phyloP scores from a whole-genome alignment of 805 yeast species.

The Pichia paraexigua region DNA sequence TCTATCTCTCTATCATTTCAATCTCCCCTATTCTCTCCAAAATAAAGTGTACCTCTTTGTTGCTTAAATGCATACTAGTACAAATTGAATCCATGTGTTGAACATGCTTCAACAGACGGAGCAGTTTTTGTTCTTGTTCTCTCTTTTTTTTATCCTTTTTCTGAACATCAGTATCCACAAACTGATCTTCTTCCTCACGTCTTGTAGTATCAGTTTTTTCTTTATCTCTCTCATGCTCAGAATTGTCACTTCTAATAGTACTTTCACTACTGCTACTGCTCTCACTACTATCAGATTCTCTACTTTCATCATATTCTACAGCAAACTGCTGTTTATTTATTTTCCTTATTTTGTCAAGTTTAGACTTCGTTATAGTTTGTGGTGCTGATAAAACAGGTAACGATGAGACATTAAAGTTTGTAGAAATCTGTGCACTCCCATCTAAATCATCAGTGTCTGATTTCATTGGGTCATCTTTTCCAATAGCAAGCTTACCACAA shows the following conservation, averaged over 20 bases:
- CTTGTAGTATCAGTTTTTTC: neutral
- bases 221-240: neutral
- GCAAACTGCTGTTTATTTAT: neutral
- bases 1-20: constrained; percentile 3
- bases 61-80: constrained; percentile 54
- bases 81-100: constrained; percentile 61
- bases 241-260: neutral
- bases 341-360: neutral
- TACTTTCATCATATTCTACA: neutral
- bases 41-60: constrained; percentile 44
- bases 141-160: constrained; percentile 16
- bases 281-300: neutral
- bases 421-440: neutral
- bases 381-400: neutral
- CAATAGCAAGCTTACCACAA: constrained; percentile 31
- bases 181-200: constrained; percentile 5
- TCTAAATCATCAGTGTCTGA: neutral
- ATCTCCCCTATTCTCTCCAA: constrained; percentile 36
- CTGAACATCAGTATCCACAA: constrained; percentile 8
- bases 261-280: neutral
- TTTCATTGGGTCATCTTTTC: constrained; percentile 15
- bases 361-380: neutral
- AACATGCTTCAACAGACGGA: constrained; percentile 41
- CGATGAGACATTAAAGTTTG: neutral
- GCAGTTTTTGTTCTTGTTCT: constrained; percentile 30